Percentiles rank a stretch among this genome's conserved stretches.
phyloP scores from a whole-genome alignment of 1,284 basidiomycete species.

The Hemileia vastatrix region DNA sequence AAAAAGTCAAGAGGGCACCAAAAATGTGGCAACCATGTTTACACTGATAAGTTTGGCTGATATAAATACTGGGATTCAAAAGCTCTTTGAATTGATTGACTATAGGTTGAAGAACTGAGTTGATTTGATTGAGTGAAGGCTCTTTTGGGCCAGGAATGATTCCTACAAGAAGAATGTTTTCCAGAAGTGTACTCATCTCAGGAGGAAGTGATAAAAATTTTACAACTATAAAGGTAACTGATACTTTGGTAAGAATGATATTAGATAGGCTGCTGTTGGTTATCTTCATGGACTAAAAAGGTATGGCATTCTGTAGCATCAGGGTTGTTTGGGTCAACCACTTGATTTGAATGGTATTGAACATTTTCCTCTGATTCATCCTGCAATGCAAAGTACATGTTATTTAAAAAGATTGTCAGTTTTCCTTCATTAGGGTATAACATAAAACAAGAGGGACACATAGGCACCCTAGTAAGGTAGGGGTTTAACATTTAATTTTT shows the following conservation, averaged over 20 bases:
- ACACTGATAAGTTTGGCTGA: neutral
- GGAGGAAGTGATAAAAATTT: conserved; percentile 21
- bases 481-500: too few species aligned
- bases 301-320: too few species aligned
- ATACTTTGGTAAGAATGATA: conserved; percentile 6
- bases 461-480: too few species aligned
- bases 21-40: neutral
- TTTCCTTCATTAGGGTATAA: too few species aligned
- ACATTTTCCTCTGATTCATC: too few species aligned
- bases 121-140: conserved; percentile 39
- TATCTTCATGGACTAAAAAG: too few species aligned
- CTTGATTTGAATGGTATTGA: too few species aligned
- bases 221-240: conserved; percentile 5
- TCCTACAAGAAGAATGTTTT: conserved; percentile 30
- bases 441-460: too few species aligned
- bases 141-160: conserved; percentile 46
- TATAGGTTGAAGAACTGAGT: conserved; percentile 39
- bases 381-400: too few species aligned
- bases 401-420: too few species aligned
- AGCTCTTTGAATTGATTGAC: conserved; percentile 39
- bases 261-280: too few species aligned
- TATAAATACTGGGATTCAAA: conserved; percentile 37
- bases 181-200: conserved; percentile 19
- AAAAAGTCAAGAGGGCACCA: conserved; percentile 3
- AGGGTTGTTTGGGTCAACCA: too few species aligned